phyloP scores from a whole-genome alignment of 2,329 filamentous ascomycete genomes.

The Trichoderma atrobrunneum region DNA sequence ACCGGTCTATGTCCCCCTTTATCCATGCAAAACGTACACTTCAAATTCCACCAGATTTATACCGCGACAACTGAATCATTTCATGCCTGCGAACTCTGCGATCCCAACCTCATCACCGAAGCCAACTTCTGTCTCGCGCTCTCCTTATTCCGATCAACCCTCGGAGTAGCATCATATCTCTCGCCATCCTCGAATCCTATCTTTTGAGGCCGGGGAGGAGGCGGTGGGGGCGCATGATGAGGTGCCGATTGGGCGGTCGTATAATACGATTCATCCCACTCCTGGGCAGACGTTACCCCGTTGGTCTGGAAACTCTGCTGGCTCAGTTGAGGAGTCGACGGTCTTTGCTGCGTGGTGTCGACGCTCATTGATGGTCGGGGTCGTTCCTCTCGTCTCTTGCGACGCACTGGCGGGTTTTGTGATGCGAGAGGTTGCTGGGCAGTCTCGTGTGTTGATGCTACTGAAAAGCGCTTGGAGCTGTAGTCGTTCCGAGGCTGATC shows the following conservation, averaged over 20 bases:
- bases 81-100: slow-evolving; percentile 46
- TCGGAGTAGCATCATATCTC: slow-evolving; percentile 31
- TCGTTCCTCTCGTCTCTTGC: slow-evolving; percentile 27
- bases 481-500: slow-evolving; percentile 19
- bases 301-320: slow-evolving; percentile 21
- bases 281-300: slow-evolving; percentile 23
- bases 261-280: slow-evolving; percentile 34
- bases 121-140: slow-evolving; percentile 35
- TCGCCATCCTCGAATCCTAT: slow-evolving; percentile 36
- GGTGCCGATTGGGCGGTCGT: slow-evolving; percentile 23
- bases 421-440: slow-evolving; percentile 20
- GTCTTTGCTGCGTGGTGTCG: slow-evolving; percentile 19
- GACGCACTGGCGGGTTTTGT: slow-evolving; percentile 26
- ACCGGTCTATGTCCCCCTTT: neutral
- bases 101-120: slow-evolving; percentile 38
- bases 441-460: slow-evolving; percentile 15
- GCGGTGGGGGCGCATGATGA: slow-evolving; percentile 34
- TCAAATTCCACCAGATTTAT: neutral
- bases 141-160: slow-evolving; percentile 28
- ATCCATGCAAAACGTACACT: neutral
- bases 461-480: slow-evolving; percentile 21
- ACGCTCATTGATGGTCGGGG: slow-evolving; percentile 19
- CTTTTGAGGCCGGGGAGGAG: slow-evolving; percentile 39
- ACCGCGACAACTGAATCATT: neutral
- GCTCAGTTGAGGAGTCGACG: slow-evolving; percentile 25